Evolutionary conservation across 1,139 yeast genomes (phyloP), one percentile per base, ranked within the genome.

Genomic region (Yamadazyma epiphylla): DNA sequence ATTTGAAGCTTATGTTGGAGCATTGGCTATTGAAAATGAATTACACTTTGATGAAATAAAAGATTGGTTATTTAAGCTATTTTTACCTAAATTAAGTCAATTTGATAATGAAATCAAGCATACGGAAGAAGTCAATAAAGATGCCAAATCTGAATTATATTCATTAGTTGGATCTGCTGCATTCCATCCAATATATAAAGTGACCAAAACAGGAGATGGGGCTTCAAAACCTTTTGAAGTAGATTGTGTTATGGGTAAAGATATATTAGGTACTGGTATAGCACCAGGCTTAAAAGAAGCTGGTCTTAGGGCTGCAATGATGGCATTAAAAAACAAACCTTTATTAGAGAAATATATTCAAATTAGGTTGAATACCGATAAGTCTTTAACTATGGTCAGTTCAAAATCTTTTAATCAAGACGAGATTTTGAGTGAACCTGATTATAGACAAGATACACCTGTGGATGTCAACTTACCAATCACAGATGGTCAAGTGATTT

Each of bases 1-100:
- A 1, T 85, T 89, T 53, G 96, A 89, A 56, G 96, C 96, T 0
- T 89, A 88, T 48, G 70, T 89, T 23, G 97, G 95, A 4, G 97
- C 94, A 0, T 57, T 89, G 24, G 75, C 78, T 8, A 65, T 78
- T 25, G 94, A 85, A 41, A 59, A 66, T 33, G 60, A 67, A 4
- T 70, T 74, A 27, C 55, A 60, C 28, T 59, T 70, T 22, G 59
- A 58, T 1, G 64, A 59, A 15, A 75, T 84, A 4, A 64, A 70
- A 35, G 51, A 60, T 6, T 88, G 95, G 95, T 52, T 87, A 12
- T 51, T 56, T 5, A 55, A 64, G 30, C 59, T 87, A 19, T 70
- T 78, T 29, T 62, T 60, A 8, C 48, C 50, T 22, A 49, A 52
- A 32, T 43, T 65, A 15, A 36, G 38, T 14, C 42, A 43, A 13